Evolutionary conservation across 164 flowering plant species (phyloP).

Genomic region (Chimonanthus salicifolius): DNA sequence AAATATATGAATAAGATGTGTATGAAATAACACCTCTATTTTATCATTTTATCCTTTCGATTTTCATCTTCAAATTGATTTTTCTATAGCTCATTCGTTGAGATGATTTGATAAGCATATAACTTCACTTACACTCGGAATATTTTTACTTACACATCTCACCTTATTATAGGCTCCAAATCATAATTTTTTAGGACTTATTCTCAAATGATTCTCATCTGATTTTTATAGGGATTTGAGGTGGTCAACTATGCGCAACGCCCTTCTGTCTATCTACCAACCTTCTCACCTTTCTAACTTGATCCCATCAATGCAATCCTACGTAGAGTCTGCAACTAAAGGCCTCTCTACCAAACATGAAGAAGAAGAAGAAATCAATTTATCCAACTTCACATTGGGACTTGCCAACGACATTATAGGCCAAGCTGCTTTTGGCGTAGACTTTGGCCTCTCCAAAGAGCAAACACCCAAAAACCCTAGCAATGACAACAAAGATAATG

Average conservation of each 20-base stretch:
- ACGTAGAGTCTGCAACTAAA: conserved; percentile 50
- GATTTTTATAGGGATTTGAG: conserved; percentile 52
- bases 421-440: conserved; percentile 84
- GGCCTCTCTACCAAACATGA: conserved; percentile 31
- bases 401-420: conserved; percentile 87
- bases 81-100: too few species aligned
- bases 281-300: conserved; percentile 74
- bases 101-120: too few species aligned
- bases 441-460: conserved; percentile 77
- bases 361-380: conserved; percentile 38
- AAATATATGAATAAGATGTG: too few species aligned
- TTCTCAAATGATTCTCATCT: too few species aligned
- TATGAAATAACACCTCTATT: too few species aligned
- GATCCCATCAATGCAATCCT: conserved; percentile 70
- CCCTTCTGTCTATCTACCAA: conserved; percentile 78
- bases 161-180: too few species aligned
- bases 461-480: conserved; percentile 10
- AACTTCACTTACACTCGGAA: too few species aligned
- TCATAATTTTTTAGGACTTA: too few species aligned
- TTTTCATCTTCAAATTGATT: too few species aligned
- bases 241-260: conserved; percentile 90
- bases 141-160: too few species aligned
- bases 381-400: conserved; percentile 64
- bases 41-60: too few species aligned
- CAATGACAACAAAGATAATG: conserved; percentile 1